phyloP scores from a whole-genome alignment of 495 filamentous ascomycete species.

The Aspergillus panamensis region DNA sequence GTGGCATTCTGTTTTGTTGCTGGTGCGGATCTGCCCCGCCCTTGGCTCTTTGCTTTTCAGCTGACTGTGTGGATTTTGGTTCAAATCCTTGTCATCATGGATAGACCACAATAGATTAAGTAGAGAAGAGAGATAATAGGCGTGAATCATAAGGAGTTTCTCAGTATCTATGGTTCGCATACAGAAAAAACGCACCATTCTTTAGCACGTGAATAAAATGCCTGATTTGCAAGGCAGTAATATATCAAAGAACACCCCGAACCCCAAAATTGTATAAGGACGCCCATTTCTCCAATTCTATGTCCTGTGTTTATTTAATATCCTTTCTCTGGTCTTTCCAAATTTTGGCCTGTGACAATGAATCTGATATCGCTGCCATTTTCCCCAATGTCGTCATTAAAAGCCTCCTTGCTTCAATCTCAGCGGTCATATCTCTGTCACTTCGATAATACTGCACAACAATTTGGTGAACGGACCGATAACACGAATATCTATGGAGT shows the following conservation, averaged over 20 bases:
- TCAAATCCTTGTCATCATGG: neutral
- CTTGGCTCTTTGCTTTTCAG: slow-evolving; percentile 5
- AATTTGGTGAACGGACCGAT: slow-evolving; percentile 37
- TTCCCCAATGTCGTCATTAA: slow-evolving; percentile 30
- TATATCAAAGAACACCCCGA: too few relatives aligned
- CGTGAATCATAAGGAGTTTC: too few relatives aligned
- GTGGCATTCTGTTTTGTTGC: too few relatives aligned
- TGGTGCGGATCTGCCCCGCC: slow-evolving; percentile 20
- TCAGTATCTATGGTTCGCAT: too few relatives aligned
- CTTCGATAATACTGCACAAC: slow-evolving; percentile 42
- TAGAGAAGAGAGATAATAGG: too few relatives aligned
- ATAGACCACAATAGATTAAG: too few relatives aligned
- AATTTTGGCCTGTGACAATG: neutral
- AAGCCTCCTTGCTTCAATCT: slow-evolving; percentile 39
- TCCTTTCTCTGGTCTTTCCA: neutral
- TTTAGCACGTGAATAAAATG: too few relatives aligned
- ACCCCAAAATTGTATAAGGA: neutral
- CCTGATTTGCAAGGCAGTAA: too few relatives aligned
- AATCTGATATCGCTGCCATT: slow-evolving; percentile 18
- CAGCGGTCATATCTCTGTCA: slow-evolving; percentile 32
- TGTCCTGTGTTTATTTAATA: neutral
- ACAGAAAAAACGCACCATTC: too few relatives aligned
- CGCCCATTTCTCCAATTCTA: neutral
- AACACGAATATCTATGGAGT: slow-evolving; percentile 40
- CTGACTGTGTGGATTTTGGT: neutral